These are phyloP conservation scores for Annulohypoxylon nitens DNA, from an alignment of 495 filamentous ascomycete genomes.

Conservation along the genomic window DNA sequence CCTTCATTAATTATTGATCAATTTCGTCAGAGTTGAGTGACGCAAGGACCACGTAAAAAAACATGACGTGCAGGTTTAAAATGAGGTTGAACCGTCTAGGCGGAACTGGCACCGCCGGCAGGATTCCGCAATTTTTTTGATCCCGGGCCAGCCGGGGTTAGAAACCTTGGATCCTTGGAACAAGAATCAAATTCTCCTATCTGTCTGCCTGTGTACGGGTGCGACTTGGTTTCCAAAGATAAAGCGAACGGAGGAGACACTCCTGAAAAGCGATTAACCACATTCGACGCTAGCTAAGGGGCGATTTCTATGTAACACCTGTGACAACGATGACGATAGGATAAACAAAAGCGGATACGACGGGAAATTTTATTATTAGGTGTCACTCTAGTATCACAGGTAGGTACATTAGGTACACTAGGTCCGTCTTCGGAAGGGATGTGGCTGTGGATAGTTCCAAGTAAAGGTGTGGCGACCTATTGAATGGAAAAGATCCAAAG, in stretches of 20 bases:
- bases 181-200: neutral
- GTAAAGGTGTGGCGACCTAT: constrained; percentile 40
- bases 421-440: neutral
- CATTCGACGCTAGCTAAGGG: constrained; percentile 16
- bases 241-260: constrained; percentile 11
- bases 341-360: constrained; percentile 15
- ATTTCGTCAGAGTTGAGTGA: constrained; percentile 15
- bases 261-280: neutral
- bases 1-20: neutral
- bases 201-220: neutral
- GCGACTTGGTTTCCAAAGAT: neutral
- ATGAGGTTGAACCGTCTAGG: constrained; percentile 35
- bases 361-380: neutral
- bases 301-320: constrained; percentile 24
- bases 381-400: neutral
- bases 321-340: constrained; percentile 15
- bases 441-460: constrained; percentile 23
- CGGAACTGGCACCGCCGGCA: constrained; percentile 8
- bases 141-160: neutral
- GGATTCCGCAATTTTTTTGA: constrained; percentile 8
- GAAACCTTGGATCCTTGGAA: neutral
- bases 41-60: constrained; percentile 28
- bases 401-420: neutral
- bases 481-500: neutral
- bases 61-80: constrained; percentile 43